Percentiles rank a stretch among this genome's conserved stretches.
Conservation (phyloP, 768 basidiomycete genomes). For the Agaricus blazei region DNA sequence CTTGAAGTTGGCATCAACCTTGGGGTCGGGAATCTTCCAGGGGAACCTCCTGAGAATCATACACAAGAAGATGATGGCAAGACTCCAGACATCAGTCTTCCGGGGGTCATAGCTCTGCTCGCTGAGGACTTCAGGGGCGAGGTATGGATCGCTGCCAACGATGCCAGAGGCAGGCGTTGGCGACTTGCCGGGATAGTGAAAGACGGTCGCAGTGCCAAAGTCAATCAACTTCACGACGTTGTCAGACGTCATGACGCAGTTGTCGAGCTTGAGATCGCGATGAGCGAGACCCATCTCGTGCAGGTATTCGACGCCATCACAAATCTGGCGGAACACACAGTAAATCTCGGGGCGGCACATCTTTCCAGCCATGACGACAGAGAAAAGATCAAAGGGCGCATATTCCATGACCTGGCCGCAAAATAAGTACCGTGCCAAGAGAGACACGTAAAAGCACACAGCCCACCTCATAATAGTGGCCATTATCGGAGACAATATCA, state of each 20-base stretch:
- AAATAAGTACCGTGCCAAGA: slow-evolving; percentile 9
- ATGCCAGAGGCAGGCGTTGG: slow-evolving; percentile 79
- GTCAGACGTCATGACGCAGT: slow-evolving; percentile 96
- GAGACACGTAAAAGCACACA: slow-evolving; percentile 11
- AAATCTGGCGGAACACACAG: slow-evolving; percentile 98
- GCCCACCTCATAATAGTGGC: slow-evolving; percentile 96
- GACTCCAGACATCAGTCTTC: slow-evolving; percentile 98
- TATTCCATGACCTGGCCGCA: slow-evolving; percentile 92
- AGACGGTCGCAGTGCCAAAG: slow-evolving; percentile 99
- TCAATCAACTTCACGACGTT: slow-evolving; percentile 99
- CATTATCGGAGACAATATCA: slow-evolving; percentile 96
- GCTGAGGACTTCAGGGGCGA: slow-evolving; percentile 90
- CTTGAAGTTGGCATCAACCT: slow-evolving; percentile 87
- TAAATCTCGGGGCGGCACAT: slow-evolving; percentile 98
- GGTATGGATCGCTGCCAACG: slow-evolving; percentile 96
- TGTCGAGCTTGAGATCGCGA: slow-evolving; percentile 98
- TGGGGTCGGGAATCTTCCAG: slow-evolving; percentile 97
- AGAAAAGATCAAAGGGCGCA: slow-evolving; percentile 96
- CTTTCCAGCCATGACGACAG: slow-evolving; percentile 98
- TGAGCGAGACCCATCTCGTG: slow-evolving; percentile 97
- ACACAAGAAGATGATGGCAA: slow-evolving; percentile 98
- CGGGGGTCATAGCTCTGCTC: slow-evolving; percentile 87
- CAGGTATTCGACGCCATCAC: slow-evolving; percentile 96
- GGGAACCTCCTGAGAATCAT: slow-evolving; percentile 98
- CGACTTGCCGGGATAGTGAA: slow-evolving; percentile 94